Percentiles rank a stretch among this genome's conserved stretches.
These are phyloP conservation scores for Amphirosellinia nigrospora DNA, from an alignment of 495 filamentous ascomycete species.

Conservation along the genomic window DNA sequence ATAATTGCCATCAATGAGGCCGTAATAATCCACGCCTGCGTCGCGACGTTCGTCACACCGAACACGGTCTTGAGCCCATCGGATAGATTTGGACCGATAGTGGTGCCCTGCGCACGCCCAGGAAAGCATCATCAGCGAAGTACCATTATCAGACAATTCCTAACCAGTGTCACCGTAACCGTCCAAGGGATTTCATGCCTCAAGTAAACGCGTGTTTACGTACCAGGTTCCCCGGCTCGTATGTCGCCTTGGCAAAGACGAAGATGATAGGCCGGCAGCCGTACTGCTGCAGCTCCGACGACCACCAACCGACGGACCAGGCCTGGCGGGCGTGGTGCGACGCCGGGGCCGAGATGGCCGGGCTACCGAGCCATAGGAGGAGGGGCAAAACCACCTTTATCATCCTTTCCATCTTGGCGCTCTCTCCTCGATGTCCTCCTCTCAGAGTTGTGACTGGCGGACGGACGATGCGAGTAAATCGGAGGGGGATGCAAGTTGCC, in stretches of 20 bases:
- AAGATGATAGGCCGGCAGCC: conserved; percentile 52
- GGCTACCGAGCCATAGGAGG: conserved; percentile 15
- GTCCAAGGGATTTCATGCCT: neutral
- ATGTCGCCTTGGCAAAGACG: conserved; percentile 57
- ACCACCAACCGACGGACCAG: conserved; percentile 36
- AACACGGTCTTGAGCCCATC: conserved; percentile 42
- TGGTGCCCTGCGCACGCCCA: conserved; percentile 40
- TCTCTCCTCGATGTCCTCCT: neutral
- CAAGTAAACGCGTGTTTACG: neutral
- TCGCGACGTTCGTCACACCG: conserved; percentile 47
- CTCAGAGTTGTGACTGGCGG: neutral
- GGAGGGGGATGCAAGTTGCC: neutral
- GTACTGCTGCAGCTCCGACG: conserved; percentile 48
- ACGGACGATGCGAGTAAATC: neutral
- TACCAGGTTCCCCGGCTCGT: conserved; percentile 60
- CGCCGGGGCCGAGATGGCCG: conserved; percentile 29
- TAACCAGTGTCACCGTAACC: neutral
- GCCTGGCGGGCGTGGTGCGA: conserved; percentile 31
- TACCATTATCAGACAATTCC: neutral
- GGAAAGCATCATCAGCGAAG: conserved; percentile 21
- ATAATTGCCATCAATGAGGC: conserved; percentile 46
- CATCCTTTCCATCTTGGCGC: conserved; percentile 20
- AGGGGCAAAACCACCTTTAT: conserved; percentile 25
- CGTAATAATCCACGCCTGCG: conserved; percentile 49
- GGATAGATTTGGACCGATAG: conserved; percentile 50